Conservation (phyloP, 495 filamentous ascomycete species). For the Lasiosphaeria ovina region DNA sequence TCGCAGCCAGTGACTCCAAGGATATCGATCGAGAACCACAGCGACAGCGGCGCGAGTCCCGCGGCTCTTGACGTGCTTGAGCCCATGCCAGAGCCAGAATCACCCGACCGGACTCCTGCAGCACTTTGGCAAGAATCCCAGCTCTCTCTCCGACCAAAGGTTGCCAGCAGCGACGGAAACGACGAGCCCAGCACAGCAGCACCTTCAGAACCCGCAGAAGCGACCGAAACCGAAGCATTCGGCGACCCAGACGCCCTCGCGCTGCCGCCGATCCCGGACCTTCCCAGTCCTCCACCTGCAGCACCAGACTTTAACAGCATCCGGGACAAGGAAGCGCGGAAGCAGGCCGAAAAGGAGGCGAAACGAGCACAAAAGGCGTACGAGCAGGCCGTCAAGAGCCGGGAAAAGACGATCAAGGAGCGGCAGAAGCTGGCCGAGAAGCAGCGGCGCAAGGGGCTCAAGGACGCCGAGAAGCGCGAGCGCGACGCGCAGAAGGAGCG, state of each 20-base stretch:
- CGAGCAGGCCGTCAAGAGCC: conserved; percentile 60
- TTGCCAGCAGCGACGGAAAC: background rate
- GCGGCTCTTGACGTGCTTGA: conserved; percentile 28
- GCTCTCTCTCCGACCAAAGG: background rate
- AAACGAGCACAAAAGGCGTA: conserved; percentile 56
- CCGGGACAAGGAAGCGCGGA: conserved; percentile 60
- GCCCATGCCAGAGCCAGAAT: conserved; percentile 32
- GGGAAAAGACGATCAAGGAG: conserved; percentile 60
- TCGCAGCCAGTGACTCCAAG: conserved; percentile 30
- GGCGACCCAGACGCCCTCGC: conserved; percentile 16
- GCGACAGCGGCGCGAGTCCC: conserved; percentile 17
- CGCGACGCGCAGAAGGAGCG: conserved; percentile 29
- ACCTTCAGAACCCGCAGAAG: background rate
- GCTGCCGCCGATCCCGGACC: conserved; percentile 44
- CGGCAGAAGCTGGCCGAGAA: conserved; percentile 50
- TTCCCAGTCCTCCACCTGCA: conserved; percentile 38
- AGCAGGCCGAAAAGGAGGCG: conserved; percentile 63
- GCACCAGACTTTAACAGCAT: conserved; percentile 50
- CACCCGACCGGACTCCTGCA: background rate
- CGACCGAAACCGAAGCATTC: background rate
- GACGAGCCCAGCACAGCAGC: background rate
- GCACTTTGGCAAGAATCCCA: background rate
- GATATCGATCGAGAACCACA: conserved; percentile 47
- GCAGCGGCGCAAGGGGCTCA: conserved; percentile 29
- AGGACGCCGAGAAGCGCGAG: conserved; percentile 37